phyloP scores from a whole-genome alignment of 495 filamentous ascomycete genomes.

The Penicillium argentinense region DNA sequence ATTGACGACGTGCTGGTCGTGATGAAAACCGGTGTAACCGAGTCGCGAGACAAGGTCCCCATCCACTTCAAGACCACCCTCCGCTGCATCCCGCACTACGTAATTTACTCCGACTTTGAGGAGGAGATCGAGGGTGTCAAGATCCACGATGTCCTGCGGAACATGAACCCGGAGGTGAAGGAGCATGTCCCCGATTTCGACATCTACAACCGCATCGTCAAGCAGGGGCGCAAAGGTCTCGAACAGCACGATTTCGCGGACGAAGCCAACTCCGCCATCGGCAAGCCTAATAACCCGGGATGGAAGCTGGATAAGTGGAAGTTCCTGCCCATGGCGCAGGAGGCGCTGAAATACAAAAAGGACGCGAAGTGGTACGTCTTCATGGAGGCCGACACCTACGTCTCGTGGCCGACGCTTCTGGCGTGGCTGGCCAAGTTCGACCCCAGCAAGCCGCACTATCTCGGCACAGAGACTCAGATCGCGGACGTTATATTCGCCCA shows the following conservation, averaged over 20 bases:
- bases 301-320: slow-evolving; percentile 65
- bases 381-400: slow-evolving; percentile 68
- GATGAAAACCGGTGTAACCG: slow-evolving; percentile 49
- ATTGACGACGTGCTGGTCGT: slow-evolving; percentile 47
- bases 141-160: slow-evolving; percentile 49
- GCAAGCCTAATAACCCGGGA: slow-evolving; percentile 48
- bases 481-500: slow-evolving; percentile 60
- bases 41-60: slow-evolving; percentile 43
- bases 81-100: slow-evolving; percentile 52
- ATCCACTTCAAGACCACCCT: slow-evolving; percentile 53
- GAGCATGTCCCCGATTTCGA: slow-evolving; percentile 48
- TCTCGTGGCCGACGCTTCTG: slow-evolving; percentile 61
- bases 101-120: slow-evolving; percentile 56
- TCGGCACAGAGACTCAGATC: slow-evolving; percentile 59
- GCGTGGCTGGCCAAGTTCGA: slow-evolving; percentile 56
- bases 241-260: slow-evolving; percentile 40
- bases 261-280: slow-evolving; percentile 46
- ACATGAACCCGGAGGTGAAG: slow-evolving; percentile 37
- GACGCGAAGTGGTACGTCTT: slow-evolving; percentile 67
- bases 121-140: slow-evolving; percentile 47
- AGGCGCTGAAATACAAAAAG: slow-evolving; percentile 42
- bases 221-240: slow-evolving; percentile 40
- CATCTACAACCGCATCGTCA: slow-evolving; percentile 49
- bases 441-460: slow-evolving; percentile 50
- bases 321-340: slow-evolving; percentile 55